Evolutionary conservation across 257 asterid genomes (phyloP), one percentile per base, ranked within the genome.

Genomic region (Linderniella brevidens): DNA sequence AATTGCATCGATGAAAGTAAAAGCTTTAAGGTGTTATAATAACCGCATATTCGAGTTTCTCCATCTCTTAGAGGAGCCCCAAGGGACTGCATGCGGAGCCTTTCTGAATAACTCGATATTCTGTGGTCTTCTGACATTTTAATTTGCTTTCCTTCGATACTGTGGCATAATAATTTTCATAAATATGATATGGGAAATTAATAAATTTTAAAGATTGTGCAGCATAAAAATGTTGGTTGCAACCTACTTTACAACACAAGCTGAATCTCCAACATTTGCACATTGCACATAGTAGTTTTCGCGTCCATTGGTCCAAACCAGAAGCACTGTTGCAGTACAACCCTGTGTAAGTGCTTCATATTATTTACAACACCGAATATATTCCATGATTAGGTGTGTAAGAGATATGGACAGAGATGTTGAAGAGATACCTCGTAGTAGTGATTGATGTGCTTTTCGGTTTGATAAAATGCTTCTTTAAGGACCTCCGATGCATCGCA

Each of bases 221-320:
- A 44, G 13, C 17, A 8, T 44, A 13, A 44, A 45, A 35, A 13
- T 41, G 57, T 11, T 39, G 40, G 35, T 13, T n/a, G 29, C 41
- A 48, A 79, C 92, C 58, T 79, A 90, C 99, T 73, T 77, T 44
- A 84, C 63, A 52, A 81, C 50, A 67, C 99, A 90, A 62, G 96
- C 92, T 0, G 99, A 90, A 67, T 90, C 99, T 66, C 99, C 99
- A 58, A 90, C 93, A 62, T 90, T 90, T 60, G 93, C 99, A 77
- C 96, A 90, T 69, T 90, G 99, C 12, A 54, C 85, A 29, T 59
- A 77, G 68, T 78, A 69, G 59, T 70, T 81, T 42, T 65, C 76
- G 52, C 67, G 71, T 44, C 62, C 70, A 49, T 81, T 92, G 37
- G 72, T 58, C 99, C 99, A 90, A 48, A 81, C 75, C 69, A 90